Evolutionary conservation across 1,284 basidiomycete species (phyloP), one percentile per base, ranked within the genome.

Genomic region (Cryptococcus floricola): DNA sequence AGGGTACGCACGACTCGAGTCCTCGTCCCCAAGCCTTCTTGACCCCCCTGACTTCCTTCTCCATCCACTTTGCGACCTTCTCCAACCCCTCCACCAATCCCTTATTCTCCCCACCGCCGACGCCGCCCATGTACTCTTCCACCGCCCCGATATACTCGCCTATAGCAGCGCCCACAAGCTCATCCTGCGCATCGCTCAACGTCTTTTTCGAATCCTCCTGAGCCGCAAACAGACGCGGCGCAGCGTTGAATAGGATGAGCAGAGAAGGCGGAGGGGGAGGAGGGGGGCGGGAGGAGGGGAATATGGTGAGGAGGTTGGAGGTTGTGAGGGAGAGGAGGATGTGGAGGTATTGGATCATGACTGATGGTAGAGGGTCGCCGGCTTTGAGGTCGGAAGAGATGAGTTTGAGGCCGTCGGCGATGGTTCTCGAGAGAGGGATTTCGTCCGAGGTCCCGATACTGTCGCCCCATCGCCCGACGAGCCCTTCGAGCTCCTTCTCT

Each of bases 11-110:
- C 64, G 43, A 28, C 23, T 60, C 66, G 1, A 70, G 23, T 14
- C 68, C 68, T 9, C 55, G 45, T 9, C 65, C 61, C 73, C 73
- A 77, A 1, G 59, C 63, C 48, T 62, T 63, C 52, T 61, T 59
- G 6, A 76, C 65, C 27, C 63, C 64, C 42, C 39, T 50, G 12
- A 76, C 57, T 42, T 73, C 76, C 43, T 53, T 58, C 25, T 74
- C 70, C 42, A 77, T 74, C 74, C 75, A 76, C 39, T 62, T 53
- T 0, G 75, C 75, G 3, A 75, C 64, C 45, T 68, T 64, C 53
- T 74, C 73, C 28, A 72, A 74, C 1, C 70, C 69, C 41, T 72
- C 69, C 8, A 73, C 61, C 59, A 16, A 50, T 57, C 2, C 31
- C 38, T 25, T 59, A 37, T 54, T 49, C 42, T 59, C 55, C 31